Conservation (phyloP, 1,284 basidiomycete species). For the Ustilago bromivora region DNA sequence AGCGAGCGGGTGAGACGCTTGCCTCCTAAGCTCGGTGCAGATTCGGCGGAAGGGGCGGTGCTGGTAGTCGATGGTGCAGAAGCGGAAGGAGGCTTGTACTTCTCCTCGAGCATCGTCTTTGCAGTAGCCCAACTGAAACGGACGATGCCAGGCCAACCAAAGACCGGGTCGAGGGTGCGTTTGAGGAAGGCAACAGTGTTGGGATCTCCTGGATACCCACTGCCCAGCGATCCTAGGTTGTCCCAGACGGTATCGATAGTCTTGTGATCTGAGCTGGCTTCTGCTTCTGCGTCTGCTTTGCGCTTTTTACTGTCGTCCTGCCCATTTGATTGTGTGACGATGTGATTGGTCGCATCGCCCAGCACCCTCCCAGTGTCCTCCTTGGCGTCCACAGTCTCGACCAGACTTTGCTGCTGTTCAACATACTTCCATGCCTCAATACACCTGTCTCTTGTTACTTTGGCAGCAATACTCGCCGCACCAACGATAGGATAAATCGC, state of each 20-base stretch:
- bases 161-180: conserved; percentile 83
- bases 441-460: conserved; percentile 92
- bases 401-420: conserved; percentile 57
- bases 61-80: background rate
- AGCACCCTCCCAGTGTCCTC: conserved; percentile 7
- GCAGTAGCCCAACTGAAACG: conserved; percentile 97
- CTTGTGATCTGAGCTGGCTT: background rate
- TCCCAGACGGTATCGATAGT: conserved; percentile 17
- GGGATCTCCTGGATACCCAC: conserved; percentile 76
- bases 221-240: conserved; percentile 30
- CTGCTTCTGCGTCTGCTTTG: conserved; percentile 14
- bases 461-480: conserved; percentile 94
- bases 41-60: background rate
- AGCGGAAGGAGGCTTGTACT: conserved; percentile 24
- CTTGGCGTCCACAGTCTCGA: background rate
- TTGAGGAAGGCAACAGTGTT: conserved; percentile 90
- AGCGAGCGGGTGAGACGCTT: conserved; percentile 29
- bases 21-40: background rate
- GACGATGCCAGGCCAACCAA: conserved; percentile 90
- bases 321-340: background rate
- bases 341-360: conserved; percentile 25
- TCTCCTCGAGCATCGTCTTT: conserved; percentile 84
- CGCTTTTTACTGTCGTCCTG: conserved; percentile 27
- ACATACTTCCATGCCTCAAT: conserved; percentile 82
- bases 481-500: conserved; percentile 95